Evolutionary conservation across 2,329 filamentous ascomycete genomes (phyloP), one percentile per base, ranked within the genome.

Genomic region (Metarhizium humberi): DNA sequence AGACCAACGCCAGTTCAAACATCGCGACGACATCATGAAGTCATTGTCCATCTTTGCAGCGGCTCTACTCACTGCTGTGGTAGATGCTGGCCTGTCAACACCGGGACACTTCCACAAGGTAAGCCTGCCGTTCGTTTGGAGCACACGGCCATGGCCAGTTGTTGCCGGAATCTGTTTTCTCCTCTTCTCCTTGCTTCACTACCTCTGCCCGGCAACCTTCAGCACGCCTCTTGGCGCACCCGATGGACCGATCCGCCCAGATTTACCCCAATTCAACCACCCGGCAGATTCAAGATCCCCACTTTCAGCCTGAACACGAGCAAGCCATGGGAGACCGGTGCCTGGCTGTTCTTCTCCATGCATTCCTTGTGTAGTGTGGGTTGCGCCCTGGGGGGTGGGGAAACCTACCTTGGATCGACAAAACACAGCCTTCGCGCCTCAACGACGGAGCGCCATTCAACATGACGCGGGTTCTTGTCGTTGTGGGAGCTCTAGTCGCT

Each of bases 21-120:
- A 32, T 32, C 45, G 11, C 52, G 47, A 52, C 40, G 49, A 40
- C 58, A 63, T 40, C 57, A 73, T 73, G 70, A 72, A 69, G 68
- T 61, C 65, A 49, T 56, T 63, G 43, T 62, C 64, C 42, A 51
- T 71, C 43, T 59, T 69, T 36, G 66, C 64, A 51, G 64, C 67
- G 48, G 60, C 68, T 34, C 57, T 69, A 29, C 58, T 72, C 58
- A 64, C 64, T 20, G 65, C 62, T 36, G 60, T 66, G 57, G 60
- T 59, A 48, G 63, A 68, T 34, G 67, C 64, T 43, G 54, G 59
- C 40, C 7, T 25, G 14, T 13, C 4, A 2, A 18, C 46, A 8
- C 10, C 34, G 5, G 38, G 14, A 30, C 20, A 8, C 25, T 18
- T 56, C n/a, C 8, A 40, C 36, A 29, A 52, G 29, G 56, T 59